Conservation (phyloP, 805 yeast species). For the Lachancea fermentati region DNA sequence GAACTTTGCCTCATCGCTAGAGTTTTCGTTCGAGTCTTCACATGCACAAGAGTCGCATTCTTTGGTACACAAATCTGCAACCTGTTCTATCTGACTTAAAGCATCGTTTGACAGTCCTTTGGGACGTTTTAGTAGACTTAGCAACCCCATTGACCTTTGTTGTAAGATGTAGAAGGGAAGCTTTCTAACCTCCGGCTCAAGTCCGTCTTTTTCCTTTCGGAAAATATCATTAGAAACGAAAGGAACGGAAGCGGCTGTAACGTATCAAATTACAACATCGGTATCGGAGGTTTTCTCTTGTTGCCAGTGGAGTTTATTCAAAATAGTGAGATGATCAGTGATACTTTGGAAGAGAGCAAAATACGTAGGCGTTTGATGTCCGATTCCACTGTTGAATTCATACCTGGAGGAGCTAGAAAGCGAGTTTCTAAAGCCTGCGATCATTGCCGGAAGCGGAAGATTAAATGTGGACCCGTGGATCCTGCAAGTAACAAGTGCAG, state of each 20-base stretch:
- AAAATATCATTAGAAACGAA: neutral
- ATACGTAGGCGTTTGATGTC: neutral
- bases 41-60: slow-evolving; percentile 5
- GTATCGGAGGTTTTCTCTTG: too few relatives aligned
- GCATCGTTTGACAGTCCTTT: slow-evolving; percentile 9
- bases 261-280: neutral
- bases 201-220: slow-evolving; percentile 3
- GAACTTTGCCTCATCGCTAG: slow-evolving; percentile 19
- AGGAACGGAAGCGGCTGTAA: too few relatives aligned
- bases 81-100: slow-evolving; percentile 16
- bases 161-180: neutral
- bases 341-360: neutral
- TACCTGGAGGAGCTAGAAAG: slow-evolving; percentile 12
- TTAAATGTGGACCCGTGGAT: slow-evolving; percentile 26
- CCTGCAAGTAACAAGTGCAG: slow-evolving; percentile 21
- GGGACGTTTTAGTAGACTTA: slow-evolving; percentile 7
- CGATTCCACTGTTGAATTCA: neutral
- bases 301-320: too few relatives aligned
- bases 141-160: slow-evolving; percentile 8
- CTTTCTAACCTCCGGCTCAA: neutral
- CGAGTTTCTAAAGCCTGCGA: slow-evolving; percentile 32
- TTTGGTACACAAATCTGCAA: slow-evolving; percentile 20
- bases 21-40: slow-evolving; percentile 2
- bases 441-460: slow-evolving; percentile 30
- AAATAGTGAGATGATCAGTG: too few relatives aligned